A percentile compares a stretch with the other conserved stretches of the same genome.
Evolutionary conservation across 495 filamentous ascomycete species (phyloP).

Genomic region (Achaetomiella virescens): DNA sequence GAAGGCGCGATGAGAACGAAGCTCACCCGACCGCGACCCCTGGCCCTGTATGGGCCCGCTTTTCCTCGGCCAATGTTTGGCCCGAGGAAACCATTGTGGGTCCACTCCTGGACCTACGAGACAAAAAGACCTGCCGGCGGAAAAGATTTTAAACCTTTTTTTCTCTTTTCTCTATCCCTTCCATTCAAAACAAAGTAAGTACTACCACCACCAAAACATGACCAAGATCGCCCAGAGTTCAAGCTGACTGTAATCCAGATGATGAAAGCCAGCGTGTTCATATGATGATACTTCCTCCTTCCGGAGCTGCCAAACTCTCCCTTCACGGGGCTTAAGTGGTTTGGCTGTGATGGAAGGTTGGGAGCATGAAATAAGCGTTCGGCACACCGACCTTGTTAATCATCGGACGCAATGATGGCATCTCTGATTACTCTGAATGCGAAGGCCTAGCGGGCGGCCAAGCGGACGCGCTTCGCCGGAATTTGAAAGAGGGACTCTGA

Average conservation of each 20-base stretch:
- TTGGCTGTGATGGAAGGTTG: slow-evolving; percentile 55
- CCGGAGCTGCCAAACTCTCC: slow-evolving; percentile 69
- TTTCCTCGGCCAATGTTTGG: slow-evolving; percentile 17
- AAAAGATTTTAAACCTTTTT: slow-evolving; percentile 23
- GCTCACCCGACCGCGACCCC: not conserved
- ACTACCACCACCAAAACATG: slow-evolving; percentile 8
- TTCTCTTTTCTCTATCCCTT: slow-evolving; percentile 73
- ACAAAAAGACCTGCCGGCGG: slow-evolving; percentile 18
- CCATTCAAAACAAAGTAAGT: slow-evolving; percentile 90
- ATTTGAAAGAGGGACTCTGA: not conserved
- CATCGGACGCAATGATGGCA: slow-evolving; percentile 94
- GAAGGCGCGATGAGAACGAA: not conserved
- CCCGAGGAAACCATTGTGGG: slow-evolving; percentile 18
- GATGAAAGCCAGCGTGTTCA: slow-evolving; percentile 98
- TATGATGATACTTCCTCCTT: slow-evolving; percentile 72
- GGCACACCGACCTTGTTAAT: slow-evolving; percentile 97
- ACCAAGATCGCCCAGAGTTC: not conserved
- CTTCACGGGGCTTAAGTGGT: slow-evolving; percentile 84
- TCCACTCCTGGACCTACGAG: not conserved
- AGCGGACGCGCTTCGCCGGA: slow-evolving; percentile 1
- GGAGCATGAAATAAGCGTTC: slow-evolving; percentile 96
- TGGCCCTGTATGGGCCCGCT: not conserved
- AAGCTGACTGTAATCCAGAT: slow-evolving; percentile 60
- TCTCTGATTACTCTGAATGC: slow-evolving; percentile 69
- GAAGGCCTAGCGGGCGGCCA: slow-evolving; percentile 18